A percentile compares a stretch with the other conserved stretches of the same genome.
Conservation (phyloP, 192 early-diverging fungal species). For the Umbelopsis ramanniana region DNA sequence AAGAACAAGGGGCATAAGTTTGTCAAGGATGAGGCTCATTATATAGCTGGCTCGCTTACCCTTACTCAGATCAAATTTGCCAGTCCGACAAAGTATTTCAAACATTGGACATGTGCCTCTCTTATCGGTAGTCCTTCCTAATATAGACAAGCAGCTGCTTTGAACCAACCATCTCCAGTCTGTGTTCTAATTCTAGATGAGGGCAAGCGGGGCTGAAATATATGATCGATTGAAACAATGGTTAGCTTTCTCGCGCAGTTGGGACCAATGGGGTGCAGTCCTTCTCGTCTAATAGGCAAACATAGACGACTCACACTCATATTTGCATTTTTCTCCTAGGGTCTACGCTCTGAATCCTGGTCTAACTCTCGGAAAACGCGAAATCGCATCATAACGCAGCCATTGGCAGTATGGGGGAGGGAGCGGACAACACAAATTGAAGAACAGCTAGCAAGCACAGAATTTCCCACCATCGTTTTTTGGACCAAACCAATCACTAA, state of each 20-base stretch:
- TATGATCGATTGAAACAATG: slow-evolving; percentile 22
- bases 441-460: no score
- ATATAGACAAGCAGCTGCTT: neutral
- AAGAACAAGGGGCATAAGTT: neutral
- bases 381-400: no score
- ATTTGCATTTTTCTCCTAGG: no score
- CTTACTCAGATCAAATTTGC: neutral
- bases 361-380: no score
- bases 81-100: slow-evolving; percentile 6
- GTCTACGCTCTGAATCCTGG: no score
- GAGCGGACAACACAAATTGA: no score
- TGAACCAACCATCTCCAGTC: slow-evolving; percentile 1
- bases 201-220: slow-evolving; percentile 11
- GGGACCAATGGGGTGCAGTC: neutral
- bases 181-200: slow-evolving; percentile 11
- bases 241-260: neutral
- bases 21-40: neutral
- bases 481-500: no score
- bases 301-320: no score
- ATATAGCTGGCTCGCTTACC: slow-evolving; percentile 10
- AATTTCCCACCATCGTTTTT: no score
- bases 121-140: slow-evolving; percentile 17
- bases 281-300: no score
- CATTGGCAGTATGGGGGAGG: no score
- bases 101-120: slow-evolving; percentile 24